Conservation (phyloP, 805 yeast genomes). For the Saturnispora ahearnii region DNA sequence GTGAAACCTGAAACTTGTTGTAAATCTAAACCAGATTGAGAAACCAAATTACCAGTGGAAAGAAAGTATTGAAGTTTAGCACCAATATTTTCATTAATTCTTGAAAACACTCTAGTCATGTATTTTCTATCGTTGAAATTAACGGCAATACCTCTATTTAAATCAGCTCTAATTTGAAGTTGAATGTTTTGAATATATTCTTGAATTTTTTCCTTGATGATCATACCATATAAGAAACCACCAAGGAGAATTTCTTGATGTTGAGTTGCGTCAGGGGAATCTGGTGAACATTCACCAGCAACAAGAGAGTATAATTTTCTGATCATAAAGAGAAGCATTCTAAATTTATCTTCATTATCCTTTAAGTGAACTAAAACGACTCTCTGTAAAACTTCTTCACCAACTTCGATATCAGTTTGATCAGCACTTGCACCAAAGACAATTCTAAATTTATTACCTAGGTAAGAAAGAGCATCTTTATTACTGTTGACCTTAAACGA, state of each 20-base stretch:
- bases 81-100: slow-evolving; percentile 90
- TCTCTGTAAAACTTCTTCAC: slow-evolving; percentile 69
- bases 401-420: slow-evolving; percentile 82
- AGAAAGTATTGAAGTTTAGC: slow-evolving; percentile 88
- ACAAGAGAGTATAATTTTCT: slow-evolving; percentile 90
- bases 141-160: slow-evolving; percentile 70
- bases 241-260: slow-evolving; percentile 95
- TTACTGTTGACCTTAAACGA: slow-evolving; percentile 68
- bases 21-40: slow-evolving; percentile 94
- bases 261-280: slow-evolving; percentile 98
- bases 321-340: slow-evolving; percentile 86
- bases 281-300: slow-evolving; percentile 94
- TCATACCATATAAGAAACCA: slow-evolving; percentile 95
- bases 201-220: slow-evolving; percentile 90
- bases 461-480: slow-evolving; percentile 83
- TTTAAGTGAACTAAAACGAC: slow-evolving; percentile 85
- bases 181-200: slow-evolving; percentile 74
- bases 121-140: slow-evolving; percentile 80
- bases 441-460: slow-evolving; percentile 93
- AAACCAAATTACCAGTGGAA: slow-evolving; percentile 93
- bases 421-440: slow-evolving; percentile 87
- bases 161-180: slow-evolving; percentile 68
- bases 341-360: slow-evolving; percentile 69
- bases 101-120: slow-evolving; percentile 65
- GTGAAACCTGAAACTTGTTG: slow-evolving; percentile 98